Conservation (phyloP, 148 eudicot species). For the Oxyria digyna region DNA sequence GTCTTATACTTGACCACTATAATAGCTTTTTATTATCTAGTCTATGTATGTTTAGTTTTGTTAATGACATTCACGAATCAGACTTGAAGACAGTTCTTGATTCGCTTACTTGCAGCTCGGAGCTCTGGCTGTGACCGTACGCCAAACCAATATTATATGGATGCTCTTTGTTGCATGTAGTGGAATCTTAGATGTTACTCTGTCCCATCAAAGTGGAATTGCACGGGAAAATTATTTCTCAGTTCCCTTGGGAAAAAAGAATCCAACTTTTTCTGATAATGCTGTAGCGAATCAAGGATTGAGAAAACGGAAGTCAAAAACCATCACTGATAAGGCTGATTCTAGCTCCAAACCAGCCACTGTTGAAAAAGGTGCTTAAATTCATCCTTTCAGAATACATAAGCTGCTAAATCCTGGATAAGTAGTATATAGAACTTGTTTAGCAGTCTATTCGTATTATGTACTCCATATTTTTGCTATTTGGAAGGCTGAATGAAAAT, state of each 20-base stretch:
- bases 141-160: slow-evolving; percentile 94
- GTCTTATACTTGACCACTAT: neutral
- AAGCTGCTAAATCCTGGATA: neutral
- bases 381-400: neutral
- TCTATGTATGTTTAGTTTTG: neutral
- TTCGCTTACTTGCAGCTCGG: slow-evolving; percentile 58
- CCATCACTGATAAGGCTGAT: slow-evolving; percentile 10
- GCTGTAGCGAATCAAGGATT: slow-evolving; percentile 27
- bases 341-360: slow-evolving; percentile 11
- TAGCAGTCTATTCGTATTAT: neutral
- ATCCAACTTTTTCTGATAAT: slow-evolving; percentile 16
- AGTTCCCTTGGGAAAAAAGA: slow-evolving; percentile 16
- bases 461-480: too few species aligned
- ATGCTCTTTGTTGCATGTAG: slow-evolving; percentile 64
- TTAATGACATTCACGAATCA: neutral
- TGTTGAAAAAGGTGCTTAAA: slow-evolving; percentile 38
- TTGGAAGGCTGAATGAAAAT: neutral
- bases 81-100: neutral
- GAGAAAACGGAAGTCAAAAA: slow-evolving; percentile 45
- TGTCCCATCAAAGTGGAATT: slow-evolving; percentile 15
- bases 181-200: slow-evolving; percentile 40
- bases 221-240: slow-evolving; percentile 14
- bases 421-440: neutral
- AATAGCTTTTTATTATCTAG: neutral
- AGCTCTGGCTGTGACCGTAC: slow-evolving; percentile 56